Conservation (phyloP, 345 rosid species). For the Abelmoschus esculentus region DNA sequence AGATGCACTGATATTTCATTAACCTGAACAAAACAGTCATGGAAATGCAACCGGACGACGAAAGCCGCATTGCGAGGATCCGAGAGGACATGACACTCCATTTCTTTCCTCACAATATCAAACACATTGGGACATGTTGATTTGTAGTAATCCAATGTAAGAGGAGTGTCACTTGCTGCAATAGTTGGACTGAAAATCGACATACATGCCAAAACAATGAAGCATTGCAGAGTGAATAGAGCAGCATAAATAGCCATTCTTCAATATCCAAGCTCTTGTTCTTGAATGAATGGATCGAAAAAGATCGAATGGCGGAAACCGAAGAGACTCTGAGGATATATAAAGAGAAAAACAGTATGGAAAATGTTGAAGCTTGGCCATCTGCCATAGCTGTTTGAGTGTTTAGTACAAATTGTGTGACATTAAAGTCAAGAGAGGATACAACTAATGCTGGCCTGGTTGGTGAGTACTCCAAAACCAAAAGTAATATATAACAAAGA, state of each 20-base stretch:
- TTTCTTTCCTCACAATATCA: slow-evolving; percentile 66
- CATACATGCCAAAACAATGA: slow-evolving; percentile 14
- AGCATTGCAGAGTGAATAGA: background rate
- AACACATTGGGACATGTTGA: slow-evolving; percentile 60
- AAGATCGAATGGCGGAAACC: slow-evolving; percentile 18
- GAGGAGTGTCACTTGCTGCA: slow-evolving; percentile 32
- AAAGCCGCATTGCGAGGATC: slow-evolving; percentile 86
- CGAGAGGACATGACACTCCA: slow-evolving; percentile 76
- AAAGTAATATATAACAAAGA: background rate
- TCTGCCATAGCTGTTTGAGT: slow-evolving; percentile 19
- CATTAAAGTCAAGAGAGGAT: slow-evolving; percentile 47
- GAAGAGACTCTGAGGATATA: slow-evolving; percentile 26
- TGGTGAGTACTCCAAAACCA: slow-evolving; percentile 38
- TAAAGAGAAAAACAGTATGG: slow-evolving; percentile 13
- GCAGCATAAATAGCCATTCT: background rate
- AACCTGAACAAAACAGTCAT: slow-evolving; percentile 92
- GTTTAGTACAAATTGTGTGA: slow-evolving; percentile 2
- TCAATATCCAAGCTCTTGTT: background rate
- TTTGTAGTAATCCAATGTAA: slow-evolving; percentile 62
- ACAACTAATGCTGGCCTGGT: slow-evolving; percentile 56
- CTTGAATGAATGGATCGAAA: background rate
- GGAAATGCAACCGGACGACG: slow-evolving; percentile 65
- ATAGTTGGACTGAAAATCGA: slow-evolving; percentile 13
- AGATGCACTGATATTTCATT: background rate
- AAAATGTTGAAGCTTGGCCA: background rate